A percentile compares a stretch with the other conserved stretches of the same genome.
These are phyloP conservation scores for Lupinus albus DNA, from an alignment of 306 rosid species.

Conservation along the genomic window DNA sequence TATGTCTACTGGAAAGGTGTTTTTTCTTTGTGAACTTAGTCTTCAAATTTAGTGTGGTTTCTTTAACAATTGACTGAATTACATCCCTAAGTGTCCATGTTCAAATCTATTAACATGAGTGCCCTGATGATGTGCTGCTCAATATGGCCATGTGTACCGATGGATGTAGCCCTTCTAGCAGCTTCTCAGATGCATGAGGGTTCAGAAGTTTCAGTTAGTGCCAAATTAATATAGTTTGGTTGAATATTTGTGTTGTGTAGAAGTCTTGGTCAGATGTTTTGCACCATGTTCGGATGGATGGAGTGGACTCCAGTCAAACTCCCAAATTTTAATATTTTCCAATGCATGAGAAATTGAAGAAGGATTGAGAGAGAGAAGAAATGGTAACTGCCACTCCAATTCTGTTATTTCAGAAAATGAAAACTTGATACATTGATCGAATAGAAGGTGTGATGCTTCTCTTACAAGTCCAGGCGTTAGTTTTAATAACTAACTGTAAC, in stretches of 20 bases:
- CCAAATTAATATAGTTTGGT: slow-evolving; percentile 26
- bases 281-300: not conserved
- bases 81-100: slow-evolving; percentile 11
- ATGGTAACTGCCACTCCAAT: too few relatives aligned
- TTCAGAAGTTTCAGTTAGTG: slow-evolving; percentile 12
- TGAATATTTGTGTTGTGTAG: not conserved
- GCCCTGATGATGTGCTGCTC: slow-evolving; percentile 12
- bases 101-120: slow-evolving; percentile 23
- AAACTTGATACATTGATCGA: too few relatives aligned
- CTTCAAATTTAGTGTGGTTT: slow-evolving; percentile 31
- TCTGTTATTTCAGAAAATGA: too few relatives aligned
- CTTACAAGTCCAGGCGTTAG: too few relatives aligned
- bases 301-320: not conserved
- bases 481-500: too few relatives aligned
- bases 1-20: slow-evolving; percentile 92
- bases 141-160: slow-evolving; percentile 23
- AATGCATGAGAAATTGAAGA: too few relatives aligned
- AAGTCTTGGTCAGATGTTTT: slow-evolving; percentile 30
- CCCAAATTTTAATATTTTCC: not conserved
- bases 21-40: slow-evolving; percentile 12
- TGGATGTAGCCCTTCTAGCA: slow-evolving; percentile 1
- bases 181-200: slow-evolving; percentile 11
- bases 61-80: slow-evolving; percentile 13
- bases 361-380: too few relatives aligned
- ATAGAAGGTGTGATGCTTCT: too few relatives aligned